Evolutionary conservation across 441 rosid species (phyloP).

Genomic region (Hypseocharis bilobata): DNA sequence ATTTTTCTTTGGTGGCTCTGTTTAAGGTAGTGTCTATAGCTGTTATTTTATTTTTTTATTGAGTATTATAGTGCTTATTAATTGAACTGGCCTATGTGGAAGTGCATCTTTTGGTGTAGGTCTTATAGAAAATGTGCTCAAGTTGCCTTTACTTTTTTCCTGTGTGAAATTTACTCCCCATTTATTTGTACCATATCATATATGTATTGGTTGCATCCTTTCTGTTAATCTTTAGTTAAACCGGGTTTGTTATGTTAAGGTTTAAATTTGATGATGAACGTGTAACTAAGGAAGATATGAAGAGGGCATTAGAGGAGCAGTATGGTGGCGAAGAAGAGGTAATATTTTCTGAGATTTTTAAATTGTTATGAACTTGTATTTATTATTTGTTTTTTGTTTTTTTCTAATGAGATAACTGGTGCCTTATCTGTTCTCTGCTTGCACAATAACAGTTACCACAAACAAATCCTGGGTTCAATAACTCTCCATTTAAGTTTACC

Average conservation of each 20-base stretch:
- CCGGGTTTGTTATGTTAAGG: slow-evolving; percentile 30
- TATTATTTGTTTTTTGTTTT: slow-evolving; percentile 16
- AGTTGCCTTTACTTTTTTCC: neutral
- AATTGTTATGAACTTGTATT: slow-evolving; percentile 5
- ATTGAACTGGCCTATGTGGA: neutral
- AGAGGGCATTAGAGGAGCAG: slow-evolving; percentile 90
- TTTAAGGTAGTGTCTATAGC: neutral
- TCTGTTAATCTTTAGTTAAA: neutral
- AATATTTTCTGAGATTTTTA: slow-evolving; percentile 14
- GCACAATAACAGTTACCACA: slow-evolving; percentile 53
- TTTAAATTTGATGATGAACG: slow-evolving; percentile 94
- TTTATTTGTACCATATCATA: neutral
- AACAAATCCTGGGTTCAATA: slow-evolving; percentile 84
- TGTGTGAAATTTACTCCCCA: neutral
- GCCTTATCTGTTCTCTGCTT: slow-evolving; percentile 18
- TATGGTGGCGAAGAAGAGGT: slow-evolving; percentile 99
- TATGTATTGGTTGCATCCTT: neutral
- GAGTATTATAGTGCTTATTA: neutral
- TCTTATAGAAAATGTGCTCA: neutral
- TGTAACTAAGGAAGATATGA: slow-evolving; percentile 84
- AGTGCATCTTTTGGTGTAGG: neutral
- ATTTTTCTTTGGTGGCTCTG: neutral
- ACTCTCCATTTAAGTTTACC: slow-evolving; percentile 78
- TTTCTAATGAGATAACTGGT: slow-evolving; percentile 8
- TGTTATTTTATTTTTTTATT: neutral